Evolutionary conservation across 1,284 basidiomycete genomes (phyloP).

Genomic region (Golubevia sp.): DNA sequence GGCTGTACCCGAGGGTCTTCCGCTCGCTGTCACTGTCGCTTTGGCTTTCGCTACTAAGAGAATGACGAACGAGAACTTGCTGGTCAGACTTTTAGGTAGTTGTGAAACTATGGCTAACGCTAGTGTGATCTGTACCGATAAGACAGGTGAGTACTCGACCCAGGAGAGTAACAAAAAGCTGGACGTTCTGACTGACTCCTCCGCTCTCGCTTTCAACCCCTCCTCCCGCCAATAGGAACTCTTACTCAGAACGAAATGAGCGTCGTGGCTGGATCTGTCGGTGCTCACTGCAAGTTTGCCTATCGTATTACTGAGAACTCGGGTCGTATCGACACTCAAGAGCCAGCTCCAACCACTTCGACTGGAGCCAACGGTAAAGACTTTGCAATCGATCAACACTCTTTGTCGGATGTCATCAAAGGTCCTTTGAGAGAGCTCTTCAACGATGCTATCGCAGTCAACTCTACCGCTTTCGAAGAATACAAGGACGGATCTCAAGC

Average conservation of each 20-base stretch:
- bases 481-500: slow-evolving; percentile 64
- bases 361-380: slow-evolving; percentile 65
- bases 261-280: slow-evolving; percentile 92
- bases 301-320: slow-evolving; percentile 76
- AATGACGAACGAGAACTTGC: slow-evolving; percentile 91
- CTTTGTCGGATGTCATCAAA: slow-evolving; percentile 66
- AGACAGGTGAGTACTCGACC: slow-evolving; percentile 71
- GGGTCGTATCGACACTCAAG: slow-evolving; percentile 74
- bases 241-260: slow-evolving; percentile 91
- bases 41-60: slow-evolving; percentile 95
- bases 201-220: slow-evolving; percentile 21
- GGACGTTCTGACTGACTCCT: slow-evolving; percentile 9
- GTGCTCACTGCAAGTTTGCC: slow-evolving; percentile 91
- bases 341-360: neutral
- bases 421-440: slow-evolving; percentile 73
- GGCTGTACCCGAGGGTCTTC: slow-evolving; percentile 94
- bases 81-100: slow-evolving; percentile 91
- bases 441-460: slow-evolving; percentile 85
- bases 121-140: slow-evolving; percentile 93
- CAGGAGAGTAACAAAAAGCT: neutral
- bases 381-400: slow-evolving; percentile 82
- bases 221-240: slow-evolving; percentile 62
- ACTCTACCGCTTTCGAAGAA: slow-evolving; percentile 95
- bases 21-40: slow-evolving; percentile 92
- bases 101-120: slow-evolving; percentile 99